A percentile compares a stretch with the other conserved stretches of the same genome.
These are phyloP conservation scores for Anethum foeniculum DNA, from an alignment of 140 eudicot species.

Conservation along the genomic window DNA sequence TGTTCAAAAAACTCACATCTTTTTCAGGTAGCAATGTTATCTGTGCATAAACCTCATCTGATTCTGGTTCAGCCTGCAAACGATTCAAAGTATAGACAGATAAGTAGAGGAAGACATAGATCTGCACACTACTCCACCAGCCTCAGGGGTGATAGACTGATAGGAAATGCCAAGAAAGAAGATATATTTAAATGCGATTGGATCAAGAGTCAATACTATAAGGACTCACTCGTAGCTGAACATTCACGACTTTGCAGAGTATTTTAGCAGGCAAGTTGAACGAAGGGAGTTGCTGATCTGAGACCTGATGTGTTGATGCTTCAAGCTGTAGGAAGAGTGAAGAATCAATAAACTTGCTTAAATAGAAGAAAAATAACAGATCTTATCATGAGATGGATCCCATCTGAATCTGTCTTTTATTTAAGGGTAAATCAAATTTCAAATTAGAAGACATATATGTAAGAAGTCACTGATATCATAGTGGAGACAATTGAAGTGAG, in stretches of 20 bases:
- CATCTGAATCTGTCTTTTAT: not conserved
- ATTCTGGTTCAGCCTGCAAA: slow-evolving; percentile 72
- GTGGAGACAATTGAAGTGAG: not conserved
- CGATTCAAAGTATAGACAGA: not conserved
- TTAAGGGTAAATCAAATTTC: not conserved
- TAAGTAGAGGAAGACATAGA: not conserved
- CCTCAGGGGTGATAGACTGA: not conserved
- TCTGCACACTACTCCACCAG: not conserved
- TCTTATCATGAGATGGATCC: not conserved
- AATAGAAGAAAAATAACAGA: not conserved
- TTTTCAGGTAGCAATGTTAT: slow-evolving; percentile 67
- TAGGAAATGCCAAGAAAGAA: slow-evolving; percentile 3
- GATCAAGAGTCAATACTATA: not conserved
- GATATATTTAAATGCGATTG: not conserved
- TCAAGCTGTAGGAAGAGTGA: slow-evolving; percentile 54
- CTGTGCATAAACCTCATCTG: slow-evolving; percentile 82
- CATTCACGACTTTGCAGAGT: slow-evolving; percentile 78
- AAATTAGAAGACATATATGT: not conserved
- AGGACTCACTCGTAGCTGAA: slow-evolving; percentile 73
- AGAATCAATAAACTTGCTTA: not conserved
- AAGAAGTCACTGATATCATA: not conserved
- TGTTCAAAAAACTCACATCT: slow-evolving; percentile 46
- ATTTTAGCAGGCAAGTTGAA: slow-evolving; percentile 85
- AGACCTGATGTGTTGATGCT: slow-evolving; percentile 92
- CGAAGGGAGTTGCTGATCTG: slow-evolving; percentile 81